Evolutionary conservation across 768 basidiomycete genomes (phyloP).

Genomic region (Termitomyces titanicus): DNA sequence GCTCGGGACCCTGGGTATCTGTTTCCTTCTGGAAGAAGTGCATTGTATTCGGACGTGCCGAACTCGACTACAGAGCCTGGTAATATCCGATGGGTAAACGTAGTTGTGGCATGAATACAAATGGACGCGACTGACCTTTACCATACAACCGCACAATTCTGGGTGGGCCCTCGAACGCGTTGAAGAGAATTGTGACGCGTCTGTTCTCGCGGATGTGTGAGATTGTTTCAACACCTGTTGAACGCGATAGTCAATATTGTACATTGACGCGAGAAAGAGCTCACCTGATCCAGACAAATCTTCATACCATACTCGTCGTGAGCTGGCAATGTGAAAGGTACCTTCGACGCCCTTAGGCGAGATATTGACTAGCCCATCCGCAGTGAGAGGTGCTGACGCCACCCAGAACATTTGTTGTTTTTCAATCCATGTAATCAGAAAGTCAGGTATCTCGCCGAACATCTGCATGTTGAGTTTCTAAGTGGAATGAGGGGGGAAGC

Average conservation of each 20-base stretch:
- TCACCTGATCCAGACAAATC: slow-evolving; percentile 68
- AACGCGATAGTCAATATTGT: neutral
- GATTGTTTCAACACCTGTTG: slow-evolving; percentile 37
- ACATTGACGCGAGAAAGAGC: slow-evolving; percentile 11
- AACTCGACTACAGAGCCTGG: slow-evolving; percentile 60
- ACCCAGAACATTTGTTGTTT: slow-evolving; percentile 73
- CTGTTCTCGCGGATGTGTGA: slow-evolving; percentile 59
- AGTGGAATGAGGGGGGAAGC: neutral
- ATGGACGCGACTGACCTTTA: slow-evolving; percentile 37
- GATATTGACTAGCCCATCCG: slow-evolving; percentile 61
- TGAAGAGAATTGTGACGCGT: slow-evolving; percentile 58
- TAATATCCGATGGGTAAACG: slow-evolving; percentile 3
- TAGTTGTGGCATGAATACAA: neutral
- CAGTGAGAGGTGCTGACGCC: slow-evolving; percentile 57
- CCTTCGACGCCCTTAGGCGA: slow-evolving; percentile 64
- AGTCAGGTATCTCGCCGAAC: slow-evolving; percentile 53
- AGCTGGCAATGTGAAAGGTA: slow-evolving; percentile 57
- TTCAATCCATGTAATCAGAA: slow-evolving; percentile 53
- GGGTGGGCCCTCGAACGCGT: slow-evolving; percentile 59
- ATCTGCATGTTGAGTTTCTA: slow-evolving; percentile 43
- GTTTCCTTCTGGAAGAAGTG: slow-evolving; percentile 40
- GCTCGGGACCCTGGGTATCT: slow-evolving; percentile 60
- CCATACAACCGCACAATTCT: slow-evolving; percentile 58
- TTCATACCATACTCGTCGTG: slow-evolving; percentile 67
- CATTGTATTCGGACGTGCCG: slow-evolving; percentile 58